Base-by-base conservation (phyloP, 345 rosid genomes). In the Syzygium grande region DNA sequence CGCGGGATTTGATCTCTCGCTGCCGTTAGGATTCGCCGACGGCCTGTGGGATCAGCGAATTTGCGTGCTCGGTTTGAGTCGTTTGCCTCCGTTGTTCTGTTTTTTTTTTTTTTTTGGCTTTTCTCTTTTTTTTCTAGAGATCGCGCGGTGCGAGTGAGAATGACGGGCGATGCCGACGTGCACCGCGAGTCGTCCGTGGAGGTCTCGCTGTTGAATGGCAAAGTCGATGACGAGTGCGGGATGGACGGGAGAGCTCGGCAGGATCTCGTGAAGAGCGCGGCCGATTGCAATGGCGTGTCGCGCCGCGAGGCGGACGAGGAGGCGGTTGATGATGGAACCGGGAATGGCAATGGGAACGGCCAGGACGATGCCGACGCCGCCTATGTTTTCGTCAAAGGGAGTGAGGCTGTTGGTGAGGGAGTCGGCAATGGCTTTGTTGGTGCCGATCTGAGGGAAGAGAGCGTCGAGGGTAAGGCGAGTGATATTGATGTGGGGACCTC, bases 81-180 rank as follows among this genome's bases (percentile, higher is more conserved):
- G 46, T 51, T 88, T 84, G 30, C 51, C 61, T 65, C 51, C 14
- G 43, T 43, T 43, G 6, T 43, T 43, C 7, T 27, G 25, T 59
- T 15, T 23, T 52, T 54, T 15, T 41, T 77, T 88, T 68, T 5
- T 73, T 52, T 43, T n/a, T n/a, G n/a, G n/a, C n/a, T n/a, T n/a
- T 7, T 5, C 52, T 52, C 27, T 7, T 65, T 7, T 51, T 51
- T 34, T 29, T 83, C 8, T 34, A 51, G 86, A 46, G 59, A 30
- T 63, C 53, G 85, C 38, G 59, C 78, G 86, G 86, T 52, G 87
- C 41, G 89, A 85, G 87, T 19, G 85, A 89, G 86, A 89, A 95
- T 95, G 97, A 89, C 92, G 89, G 92, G 90, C 89, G 97, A 93
- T 90, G 92, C 89, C 51, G 93, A 90, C 86, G 92, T 89, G 78